A percentile compares a stretch with the other conserved stretches of the same genome.
These are phyloP conservation scores for Allium cepa DNA, from an alignment of 106 monocot genomes.

Conservation along the genomic window DNA sequence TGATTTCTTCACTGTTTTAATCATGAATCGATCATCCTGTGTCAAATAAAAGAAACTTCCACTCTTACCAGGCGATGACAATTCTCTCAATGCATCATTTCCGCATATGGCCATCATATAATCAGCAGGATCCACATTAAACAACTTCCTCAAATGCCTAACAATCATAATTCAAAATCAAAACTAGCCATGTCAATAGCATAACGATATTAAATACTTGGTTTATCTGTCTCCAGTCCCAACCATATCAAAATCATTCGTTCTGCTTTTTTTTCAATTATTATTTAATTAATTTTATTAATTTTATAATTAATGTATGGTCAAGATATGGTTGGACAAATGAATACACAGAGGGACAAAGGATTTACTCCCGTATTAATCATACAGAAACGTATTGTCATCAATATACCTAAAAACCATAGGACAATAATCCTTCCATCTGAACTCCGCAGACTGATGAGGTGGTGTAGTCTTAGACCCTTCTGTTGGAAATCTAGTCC, in stretches of 20 bases:
- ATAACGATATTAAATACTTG: background rate
- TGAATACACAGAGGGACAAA: no score
- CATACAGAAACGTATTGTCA: background rate
- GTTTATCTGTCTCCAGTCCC: no score
- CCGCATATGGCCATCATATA: conserved; percentile 79
- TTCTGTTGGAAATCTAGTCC: conserved; percentile 55
- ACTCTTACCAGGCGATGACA: conserved; percentile 76
- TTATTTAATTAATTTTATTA: no score
- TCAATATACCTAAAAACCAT: conserved; percentile 49
- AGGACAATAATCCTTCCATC: conserved; percentile 74
- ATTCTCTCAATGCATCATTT: conserved; percentile 60
- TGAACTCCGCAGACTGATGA: conserved; percentile 44
- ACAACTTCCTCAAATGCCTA: conserved; percentile 62
- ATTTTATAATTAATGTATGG: no score
- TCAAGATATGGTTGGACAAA: no score
- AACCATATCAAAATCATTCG: no score
- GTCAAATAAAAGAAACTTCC: conserved; percentile 75
- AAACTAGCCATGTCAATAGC: background rate
- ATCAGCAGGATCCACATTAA: conserved; percentile 64
- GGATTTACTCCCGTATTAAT: background rate
- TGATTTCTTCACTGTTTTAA: conserved; percentile 71
- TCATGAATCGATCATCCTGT: conserved; percentile 77
- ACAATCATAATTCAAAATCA: background rate
- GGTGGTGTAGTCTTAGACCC: conserved; percentile 61
- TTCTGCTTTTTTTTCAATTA: no score